These are phyloP conservation scores for Coemansia sp. DNA, from an alignment of 192 early-diverging fungal species.

Conservation along the genomic window DNA sequence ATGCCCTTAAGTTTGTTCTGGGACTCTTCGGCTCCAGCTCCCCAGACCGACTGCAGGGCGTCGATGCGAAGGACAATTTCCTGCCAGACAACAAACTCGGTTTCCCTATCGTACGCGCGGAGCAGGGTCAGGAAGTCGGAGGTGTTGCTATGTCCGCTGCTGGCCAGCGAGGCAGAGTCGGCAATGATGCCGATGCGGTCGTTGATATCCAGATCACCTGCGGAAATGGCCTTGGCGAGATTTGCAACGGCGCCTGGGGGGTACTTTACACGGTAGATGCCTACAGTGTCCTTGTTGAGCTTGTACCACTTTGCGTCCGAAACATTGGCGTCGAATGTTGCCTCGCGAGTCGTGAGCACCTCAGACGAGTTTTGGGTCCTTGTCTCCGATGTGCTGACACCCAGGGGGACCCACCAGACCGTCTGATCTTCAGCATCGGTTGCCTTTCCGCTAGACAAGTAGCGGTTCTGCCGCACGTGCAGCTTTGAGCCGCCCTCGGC, in stretches of 20 bases:
- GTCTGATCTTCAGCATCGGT: constrained; percentile 75
- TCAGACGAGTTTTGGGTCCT: constrained; percentile 21
- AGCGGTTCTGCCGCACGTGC: constrained; percentile 79
- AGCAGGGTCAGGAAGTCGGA: constrained; percentile 76
- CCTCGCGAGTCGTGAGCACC: constrained; percentile 54
- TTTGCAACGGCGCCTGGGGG: constrained; percentile 59
- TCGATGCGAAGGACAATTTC: constrained; percentile 64
- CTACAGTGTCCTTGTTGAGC: constrained; percentile 79
- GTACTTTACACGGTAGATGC: constrained; percentile 88
- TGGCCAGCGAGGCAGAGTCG: constrained; percentile 80
- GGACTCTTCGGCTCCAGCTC: constrained; percentile 65
- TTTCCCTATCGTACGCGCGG: constrained; percentile 72
- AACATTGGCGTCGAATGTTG: constrained; percentile 56
- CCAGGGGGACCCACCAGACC: constrained; percentile 87
- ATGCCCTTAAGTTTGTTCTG: constrained; percentile 67
- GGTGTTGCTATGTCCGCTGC: constrained; percentile 81
- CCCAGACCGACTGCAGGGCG: constrained; percentile 67
- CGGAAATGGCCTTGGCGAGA: constrained; percentile 60
- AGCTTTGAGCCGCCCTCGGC: constrained; percentile 52
- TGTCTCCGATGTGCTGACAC: constrained; percentile 50
- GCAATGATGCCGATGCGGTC: constrained; percentile 86
- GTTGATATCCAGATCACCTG: constrained; percentile 62
- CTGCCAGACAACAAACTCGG: constrained; percentile 79
- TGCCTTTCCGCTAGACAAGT: constrained; percentile 75
- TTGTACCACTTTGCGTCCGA: constrained; percentile 70